Evolutionary conservation across 352 stramenopile species (phyloP).

Genomic region (Phytophthora chlamydospora): DNA sequence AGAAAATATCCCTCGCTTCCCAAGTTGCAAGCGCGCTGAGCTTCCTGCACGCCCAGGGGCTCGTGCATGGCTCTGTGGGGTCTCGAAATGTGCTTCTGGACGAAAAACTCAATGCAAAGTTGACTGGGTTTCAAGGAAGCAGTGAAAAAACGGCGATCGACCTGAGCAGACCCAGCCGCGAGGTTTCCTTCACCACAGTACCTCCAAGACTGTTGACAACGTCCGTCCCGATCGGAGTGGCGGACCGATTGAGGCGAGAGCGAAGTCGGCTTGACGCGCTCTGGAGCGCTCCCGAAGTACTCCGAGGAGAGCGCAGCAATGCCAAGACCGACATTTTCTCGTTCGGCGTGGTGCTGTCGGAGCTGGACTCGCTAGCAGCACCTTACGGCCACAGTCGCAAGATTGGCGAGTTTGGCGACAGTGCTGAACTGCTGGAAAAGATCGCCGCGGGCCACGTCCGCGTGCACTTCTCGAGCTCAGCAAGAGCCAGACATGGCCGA

Average conservation of each 20-base stretch:
- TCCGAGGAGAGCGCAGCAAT: conserved; percentile 45
- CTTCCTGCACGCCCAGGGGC: conserved; percentile 57
- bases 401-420: conserved; percentile 16
- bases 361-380: conserved; percentile 43
- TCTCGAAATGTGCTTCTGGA: conserved; percentile 45
- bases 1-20: conserved; percentile 56
- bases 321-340: conserved; percentile 62
- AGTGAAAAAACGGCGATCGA: conserved; percentile 7
- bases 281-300: conserved; percentile 58
- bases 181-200: conserved; percentile 2
- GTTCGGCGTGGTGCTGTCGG: conserved; percentile 60
- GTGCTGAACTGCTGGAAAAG: conserved; percentile 42
- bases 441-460: conserved; percentile 32
- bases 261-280: conserved; percentile 22
- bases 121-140: conserved; percentile 50
- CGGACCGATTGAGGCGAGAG: conserved; percentile 23
- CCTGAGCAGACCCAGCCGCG: conserved; percentile 18
- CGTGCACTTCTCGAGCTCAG: conserved; percentile 35
- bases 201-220: conserved; percentile 20
- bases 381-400: conserved; percentile 28
- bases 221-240: conserved; percentile 25
- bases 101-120: conserved; percentile 45
- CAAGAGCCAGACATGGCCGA: conserved; percentile 17
- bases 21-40: conserved; percentile 50
- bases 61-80: conserved; percentile 39